Evolutionary conservation across 371 early-diverging fungal species (phyloP).

Genomic region (Caulochytrium protostelioides): DNA sequence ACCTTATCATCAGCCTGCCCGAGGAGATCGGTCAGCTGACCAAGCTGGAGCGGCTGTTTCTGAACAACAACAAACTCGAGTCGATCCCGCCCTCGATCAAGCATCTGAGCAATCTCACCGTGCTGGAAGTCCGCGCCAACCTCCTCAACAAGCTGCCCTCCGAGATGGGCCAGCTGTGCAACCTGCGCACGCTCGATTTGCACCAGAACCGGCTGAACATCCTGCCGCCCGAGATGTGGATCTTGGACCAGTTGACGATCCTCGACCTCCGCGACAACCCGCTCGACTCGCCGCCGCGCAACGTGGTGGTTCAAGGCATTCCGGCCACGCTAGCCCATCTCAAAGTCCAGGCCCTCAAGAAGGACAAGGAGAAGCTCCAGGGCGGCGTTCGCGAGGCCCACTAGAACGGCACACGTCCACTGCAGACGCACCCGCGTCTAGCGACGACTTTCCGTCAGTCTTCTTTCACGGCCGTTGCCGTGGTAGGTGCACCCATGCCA

Average conservation of each 20-base stretch:
- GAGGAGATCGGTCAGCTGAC: slow-evolving; percentile 39
- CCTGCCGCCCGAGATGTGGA: slow-evolving; percentile 30
- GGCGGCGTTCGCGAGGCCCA: no score
- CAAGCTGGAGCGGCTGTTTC: slow-evolving; percentile 13
- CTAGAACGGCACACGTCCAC: no score
- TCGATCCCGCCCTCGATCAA: slow-evolving; percentile 13
- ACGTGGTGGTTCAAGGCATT: slow-evolving; percentile 10
- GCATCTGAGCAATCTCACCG: slow-evolving; percentile 11
- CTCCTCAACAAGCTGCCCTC: slow-evolving; percentile 10
- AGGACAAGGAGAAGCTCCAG: no score
- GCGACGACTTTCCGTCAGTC: no score
- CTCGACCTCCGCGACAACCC: slow-evolving; percentile 16
- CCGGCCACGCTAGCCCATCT: no score
- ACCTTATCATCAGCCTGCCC: slow-evolving; percentile 32
- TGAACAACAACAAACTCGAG: slow-evolving; percentile 21
- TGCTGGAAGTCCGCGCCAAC: slow-evolving; percentile 17
- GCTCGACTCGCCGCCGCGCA: slow-evolving; percentile 14
- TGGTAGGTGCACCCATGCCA: no score
- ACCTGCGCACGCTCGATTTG: slow-evolving; percentile 26
- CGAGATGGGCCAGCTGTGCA: slow-evolving; percentile 8
- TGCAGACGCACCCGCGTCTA: no score
- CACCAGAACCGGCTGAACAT: slow-evolving; percentile 27
- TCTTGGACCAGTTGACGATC: slow-evolving; percentile 13
- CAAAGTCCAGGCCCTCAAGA: no score
- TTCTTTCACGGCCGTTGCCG: no score